Base-by-base conservation (phyloP, 1,139 yeast species). In the Kodamaea sp. region DNA sequence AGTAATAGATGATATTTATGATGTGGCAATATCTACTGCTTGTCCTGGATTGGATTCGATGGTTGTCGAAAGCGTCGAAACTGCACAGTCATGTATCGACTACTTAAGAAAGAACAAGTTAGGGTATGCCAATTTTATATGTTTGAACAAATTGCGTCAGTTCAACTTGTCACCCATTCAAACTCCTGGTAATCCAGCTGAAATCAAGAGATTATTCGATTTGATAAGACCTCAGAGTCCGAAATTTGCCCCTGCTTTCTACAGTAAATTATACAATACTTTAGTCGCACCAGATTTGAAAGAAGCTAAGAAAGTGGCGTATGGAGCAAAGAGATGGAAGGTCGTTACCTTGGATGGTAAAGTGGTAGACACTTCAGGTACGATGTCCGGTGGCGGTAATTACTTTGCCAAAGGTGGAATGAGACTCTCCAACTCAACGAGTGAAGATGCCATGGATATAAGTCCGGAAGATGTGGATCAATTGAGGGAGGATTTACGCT, bases 331-430 rank as follows among this genome's bases (percentile, higher is more conserved):
- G 43, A 68, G 96, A 42, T 87, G 80, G 73, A 76, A 95, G 51
- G 97, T 90, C 9, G 98, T 94, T 0, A 88, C 98, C 0, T 61
- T 89, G 11, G 96, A 87, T 59, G 99, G 99, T 20, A 85, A 88
- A 49, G 69, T 92, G 22, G 92, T 94, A 38, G 97, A 90, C 53
- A 80, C 84, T n/a, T 85, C 96, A 2, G 99, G 99, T 60, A 86
- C 97, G 2, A 83, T 94, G 84, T 81, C 95, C 32, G 99, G 99
- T 51, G 99, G 99, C 61, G 97, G 97, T 35, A 77, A 74, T 30
- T 67, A 73, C 29, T 78, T 76, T 11, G 71, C 77, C 11, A 68
- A 68, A 34, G 94, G 94, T 6, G 80, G 77, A 1, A 82, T 84
- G 92, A 70, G 70, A 38, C 60, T 76, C 3, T 45, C 59, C 4